Base-by-base conservation (phyloP, 306 rosid genomes). In the Lithocarpus polystachyus region DNA sequence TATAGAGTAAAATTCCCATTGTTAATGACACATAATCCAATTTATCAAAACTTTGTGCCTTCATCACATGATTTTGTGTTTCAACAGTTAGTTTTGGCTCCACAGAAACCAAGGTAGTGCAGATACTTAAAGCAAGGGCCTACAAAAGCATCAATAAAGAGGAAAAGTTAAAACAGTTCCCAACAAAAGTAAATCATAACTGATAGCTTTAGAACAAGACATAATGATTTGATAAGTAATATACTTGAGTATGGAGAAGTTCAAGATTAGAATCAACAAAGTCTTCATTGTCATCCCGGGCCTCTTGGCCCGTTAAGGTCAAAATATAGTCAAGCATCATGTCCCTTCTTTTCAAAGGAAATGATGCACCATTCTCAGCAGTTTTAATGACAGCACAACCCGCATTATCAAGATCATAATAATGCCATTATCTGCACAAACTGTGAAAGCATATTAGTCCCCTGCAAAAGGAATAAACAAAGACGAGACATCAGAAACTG, bases 121-220 rank as follows among this genome's bases (percentile, higher is more conserved):
- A 94, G 48, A 97, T 97, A 87, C 97, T 94, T 87, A 94, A 78
- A 24, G 99, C 99, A 73, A 93, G 91, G 83, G 99, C 99, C 99
- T 94, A 76, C 56, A 82, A 31, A 78, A 70, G 57, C 71, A 23
- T 75, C 51, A 54, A 74, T 19, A 68, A 5, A 82, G 28, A 60
- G 53, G 22, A 60, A 56, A 56, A 75, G 14, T 82, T 65, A 67
- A 64, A 52, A 61, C 3, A 70, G 56, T 74, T 72, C 65, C 65
- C 79, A 51, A 75, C 79, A 81, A 56, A 80, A 77, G 67, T 67
- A 77, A 37, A 72, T 1, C 43, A 71, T 70, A 60, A 82, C 33
- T 54, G n/a, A 70, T 80, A 22, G 40, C 56, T 72, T 60, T 82
- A 72, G 18, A 64, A 23, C 35, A 29, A 43, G 53, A 31, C 78